A percentile compares a stretch with the other conserved stretches of the same genome.
Evolutionary conservation across 768 basidiomycete species (phyloP).

Genomic region (Russula foetens): DNA sequence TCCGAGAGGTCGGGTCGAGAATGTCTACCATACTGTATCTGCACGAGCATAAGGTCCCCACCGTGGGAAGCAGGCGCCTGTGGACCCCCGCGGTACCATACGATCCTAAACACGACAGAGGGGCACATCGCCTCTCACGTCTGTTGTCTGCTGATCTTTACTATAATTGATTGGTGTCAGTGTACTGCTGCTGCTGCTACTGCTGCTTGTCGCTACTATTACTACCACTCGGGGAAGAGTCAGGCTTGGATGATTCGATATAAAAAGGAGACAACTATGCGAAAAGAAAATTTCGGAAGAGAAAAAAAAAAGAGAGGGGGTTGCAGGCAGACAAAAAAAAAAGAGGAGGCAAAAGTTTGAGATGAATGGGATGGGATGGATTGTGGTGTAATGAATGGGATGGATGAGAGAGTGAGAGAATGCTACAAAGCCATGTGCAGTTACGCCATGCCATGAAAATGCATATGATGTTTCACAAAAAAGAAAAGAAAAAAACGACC

Average conservation of each 20-base stretch:
- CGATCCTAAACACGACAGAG: too few relatives aligned
- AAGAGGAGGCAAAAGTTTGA: background rate
- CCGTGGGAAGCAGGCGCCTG: too few relatives aligned
- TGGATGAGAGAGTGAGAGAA: background rate
- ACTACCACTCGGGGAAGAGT: conserved; percentile 7
- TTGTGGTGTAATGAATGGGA: too few relatives aligned
- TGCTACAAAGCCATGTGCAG: conserved; percentile 13
- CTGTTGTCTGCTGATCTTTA: background rate
- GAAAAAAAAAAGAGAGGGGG: background rate
- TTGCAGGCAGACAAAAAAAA: background rate
- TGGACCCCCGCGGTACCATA: too few relatives aligned
- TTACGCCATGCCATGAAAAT: conserved; percentile 1
- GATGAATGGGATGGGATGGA: background rate
- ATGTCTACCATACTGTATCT: too few relatives aligned
- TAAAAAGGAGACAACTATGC: background rate
- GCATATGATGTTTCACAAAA: conserved; percentile 1
- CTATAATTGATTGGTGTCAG: conserved; percentile 14
- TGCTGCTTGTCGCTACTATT: conserved; percentile 7
- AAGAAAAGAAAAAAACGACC: too few relatives aligned
- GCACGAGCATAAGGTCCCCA: too few relatives aligned
- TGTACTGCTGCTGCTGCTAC: conserved; percentile 4
- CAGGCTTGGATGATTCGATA: conserved; percentile 3
- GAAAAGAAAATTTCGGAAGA: too few relatives aligned
- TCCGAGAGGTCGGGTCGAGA: too few relatives aligned
- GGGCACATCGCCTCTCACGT: too few relatives aligned